Evolutionary conservation across 2,329 filamentous ascomycete species (phyloP).

Genomic region (Pseudocercospora vitis): DNA sequence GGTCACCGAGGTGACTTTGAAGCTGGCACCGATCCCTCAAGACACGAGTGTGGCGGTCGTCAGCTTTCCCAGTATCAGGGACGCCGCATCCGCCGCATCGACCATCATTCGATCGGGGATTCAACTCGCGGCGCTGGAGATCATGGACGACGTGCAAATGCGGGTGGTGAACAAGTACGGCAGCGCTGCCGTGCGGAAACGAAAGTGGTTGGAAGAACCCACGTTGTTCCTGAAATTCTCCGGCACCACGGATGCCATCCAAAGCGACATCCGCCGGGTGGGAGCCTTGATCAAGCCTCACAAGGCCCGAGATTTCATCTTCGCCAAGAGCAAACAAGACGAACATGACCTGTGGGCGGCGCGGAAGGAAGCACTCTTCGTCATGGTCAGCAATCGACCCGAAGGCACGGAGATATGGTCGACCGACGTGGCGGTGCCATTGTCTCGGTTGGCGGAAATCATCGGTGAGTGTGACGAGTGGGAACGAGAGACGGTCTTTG

Average conservation of each 20-base stretch:
- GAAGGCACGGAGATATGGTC: slow-evolving; percentile 61
- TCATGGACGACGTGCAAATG: slow-evolving; percentile 87
- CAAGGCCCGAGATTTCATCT: slow-evolving; percentile 22
- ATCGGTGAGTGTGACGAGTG: slow-evolving; percentile 40
- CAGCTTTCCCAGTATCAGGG: slow-evolving; percentile 73
- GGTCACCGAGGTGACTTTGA: slow-evolving; percentile 80
- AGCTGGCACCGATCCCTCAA: slow-evolving; percentile 73
- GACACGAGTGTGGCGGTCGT: slow-evolving; percentile 77
- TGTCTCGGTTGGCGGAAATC: slow-evolving; percentile 62
- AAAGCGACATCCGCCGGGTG: slow-evolving; percentile 72
- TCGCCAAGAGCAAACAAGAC: slow-evolving; percentile 25
- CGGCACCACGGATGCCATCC: slow-evolving; percentile 72
- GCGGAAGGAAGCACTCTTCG: slow-evolving; percentile 61
- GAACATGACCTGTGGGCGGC: slow-evolving; percentile 56
- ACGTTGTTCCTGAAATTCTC: slow-evolving; percentile 76
- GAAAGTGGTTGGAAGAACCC: slow-evolving; percentile 72
- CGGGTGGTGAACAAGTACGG: slow-evolving; percentile 67
- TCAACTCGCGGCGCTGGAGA: slow-evolving; percentile 75
- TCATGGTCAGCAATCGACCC: slow-evolving; percentile 57
- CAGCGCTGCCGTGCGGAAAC: slow-evolving; percentile 64
- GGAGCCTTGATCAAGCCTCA: slow-evolving; percentile 61
- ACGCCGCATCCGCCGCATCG: slow-evolving; percentile 72
- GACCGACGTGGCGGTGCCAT: slow-evolving; percentile 61
- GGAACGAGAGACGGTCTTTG: neutral
- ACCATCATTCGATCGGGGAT: slow-evolving; percentile 73